A percentile compares a stretch with the other conserved stretches of the same genome.
These are phyloP conservation scores for Westerdykella ornata DNA, from an alignment of 2,329 filamentous ascomycete genomes.

Conservation along the genomic window DNA sequence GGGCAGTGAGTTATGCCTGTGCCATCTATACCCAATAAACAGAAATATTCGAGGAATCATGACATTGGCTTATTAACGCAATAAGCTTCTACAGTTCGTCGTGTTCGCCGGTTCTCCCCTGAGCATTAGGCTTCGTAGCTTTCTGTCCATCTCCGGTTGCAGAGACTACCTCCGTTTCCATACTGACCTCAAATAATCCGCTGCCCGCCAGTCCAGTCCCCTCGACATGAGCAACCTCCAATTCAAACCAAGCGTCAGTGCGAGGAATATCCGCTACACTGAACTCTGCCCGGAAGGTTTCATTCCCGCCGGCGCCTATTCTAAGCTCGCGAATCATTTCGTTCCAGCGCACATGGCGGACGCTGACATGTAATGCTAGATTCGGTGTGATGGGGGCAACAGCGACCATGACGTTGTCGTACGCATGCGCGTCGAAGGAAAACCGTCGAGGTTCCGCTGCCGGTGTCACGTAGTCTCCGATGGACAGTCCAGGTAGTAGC, in stretches of 20 bases:
- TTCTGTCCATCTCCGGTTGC: too few species aligned
- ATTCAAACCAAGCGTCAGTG: slow-evolving; percentile 20
- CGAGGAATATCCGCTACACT: slow-evolving; percentile 15
- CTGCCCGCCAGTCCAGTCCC: slow-evolving; percentile 10
- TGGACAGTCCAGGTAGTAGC: slow-evolving; percentile 13
- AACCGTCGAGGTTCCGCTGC: slow-evolving; percentile 14
- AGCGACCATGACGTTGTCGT: slow-evolving; percentile 11
- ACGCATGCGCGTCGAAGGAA: slow-evolving; percentile 14
- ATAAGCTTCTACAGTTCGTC: too few species aligned
- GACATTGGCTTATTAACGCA: too few species aligned
- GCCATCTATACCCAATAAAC: too few species aligned
- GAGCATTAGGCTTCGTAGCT: too few species aligned
- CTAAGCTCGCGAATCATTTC: slow-evolving; percentile 12
- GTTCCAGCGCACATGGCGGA: slow-evolving; percentile 16
- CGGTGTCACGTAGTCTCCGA: slow-evolving; percentile 15
- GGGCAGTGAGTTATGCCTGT: too few species aligned
- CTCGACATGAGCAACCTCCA: slow-evolving; percentile 15
- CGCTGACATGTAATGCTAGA: slow-evolving; percentile 9
- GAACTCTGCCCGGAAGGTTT: slow-evolving; percentile 13
- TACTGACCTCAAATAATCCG: slow-evolving; percentile 18
- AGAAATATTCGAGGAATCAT: too few species aligned
- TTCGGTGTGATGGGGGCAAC: slow-evolving; percentile 13
- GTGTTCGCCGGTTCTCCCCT: too few species aligned
- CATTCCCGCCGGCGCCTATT: slow-evolving; percentile 13
- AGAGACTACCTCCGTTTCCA: slow-evolving; percentile 9